phyloP scores from a whole-genome alignment of 768 basidiomycete genomes.

The Psilocybe tampanensis region DNA sequence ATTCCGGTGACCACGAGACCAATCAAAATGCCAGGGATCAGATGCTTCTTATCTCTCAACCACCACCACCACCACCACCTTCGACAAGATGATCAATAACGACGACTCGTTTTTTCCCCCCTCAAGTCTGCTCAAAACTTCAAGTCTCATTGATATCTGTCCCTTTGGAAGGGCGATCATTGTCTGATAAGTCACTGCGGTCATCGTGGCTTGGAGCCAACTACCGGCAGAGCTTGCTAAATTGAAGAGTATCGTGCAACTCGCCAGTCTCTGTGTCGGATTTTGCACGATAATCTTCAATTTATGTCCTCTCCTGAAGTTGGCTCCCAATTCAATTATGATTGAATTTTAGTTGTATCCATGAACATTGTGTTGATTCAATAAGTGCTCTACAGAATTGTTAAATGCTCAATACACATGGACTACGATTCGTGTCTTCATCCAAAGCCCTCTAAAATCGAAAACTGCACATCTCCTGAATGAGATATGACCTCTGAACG shows the following conservation, averaged over 20 bases:
- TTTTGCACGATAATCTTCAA: constrained; percentile 16
- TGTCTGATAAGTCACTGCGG: background rate
- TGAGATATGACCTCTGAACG: too few species aligned
- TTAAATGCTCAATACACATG: background rate
- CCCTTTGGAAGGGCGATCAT: background rate
- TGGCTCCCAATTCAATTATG: constrained; percentile 11
- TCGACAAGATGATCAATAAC: constrained; percentile 8
- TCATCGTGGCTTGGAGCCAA: constrained; percentile 9
- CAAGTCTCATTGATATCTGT: background rate
- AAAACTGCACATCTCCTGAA: too few species aligned
- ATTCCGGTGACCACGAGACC: constrained; percentile 12
- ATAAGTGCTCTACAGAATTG: background rate
- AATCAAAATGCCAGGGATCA: constrained; percentile 6
- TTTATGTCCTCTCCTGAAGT: constrained; percentile 10
- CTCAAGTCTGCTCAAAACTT: background rate
- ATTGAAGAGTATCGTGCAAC: constrained; percentile 17
- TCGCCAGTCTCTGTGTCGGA: background rate
- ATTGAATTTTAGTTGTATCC: background rate
- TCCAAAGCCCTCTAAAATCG: too few species aligned
- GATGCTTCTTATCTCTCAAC: constrained; percentile 9
- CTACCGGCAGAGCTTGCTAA: constrained; percentile 6
- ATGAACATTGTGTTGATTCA: background rate
- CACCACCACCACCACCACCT: constrained; percentile 14
- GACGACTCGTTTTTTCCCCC: background rate
- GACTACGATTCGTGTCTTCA: background rate